Conservation (phyloP, 352 stramenopile species). For the Blastocystis sp. region DNA sequence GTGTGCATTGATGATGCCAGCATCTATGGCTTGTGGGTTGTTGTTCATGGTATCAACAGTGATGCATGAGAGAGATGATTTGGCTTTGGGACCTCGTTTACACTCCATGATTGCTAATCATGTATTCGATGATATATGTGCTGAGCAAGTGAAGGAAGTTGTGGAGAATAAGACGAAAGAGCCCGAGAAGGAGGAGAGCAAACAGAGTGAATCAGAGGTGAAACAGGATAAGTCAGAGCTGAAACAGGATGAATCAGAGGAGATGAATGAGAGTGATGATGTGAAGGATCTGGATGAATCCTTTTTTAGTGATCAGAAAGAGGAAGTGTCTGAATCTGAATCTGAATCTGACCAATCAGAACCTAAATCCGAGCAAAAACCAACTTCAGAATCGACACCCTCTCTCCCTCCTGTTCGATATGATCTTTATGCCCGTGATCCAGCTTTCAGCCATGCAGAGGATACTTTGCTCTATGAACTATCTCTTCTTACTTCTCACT, state of each 20-base stretch:
- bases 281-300: constrained; percentile 24
- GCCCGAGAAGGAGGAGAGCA: neutral
- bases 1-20: constrained; percentile 77
- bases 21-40: constrained; percentile 78
- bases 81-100: neutral
- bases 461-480: constrained; percentile 80
- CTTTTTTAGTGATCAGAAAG: constrained; percentile 25
- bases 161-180: neutral
- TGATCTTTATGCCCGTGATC: constrained; percentile 73
- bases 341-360: neutral
- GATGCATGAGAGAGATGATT: constrained; percentile 71
- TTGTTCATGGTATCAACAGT: constrained; percentile 81
- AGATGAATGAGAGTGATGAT: constrained; percentile 6
- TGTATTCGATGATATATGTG: neutral
- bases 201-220: neutral
- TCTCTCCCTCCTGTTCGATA: neutral
- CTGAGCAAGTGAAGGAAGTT: neutral
- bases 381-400: neutral
- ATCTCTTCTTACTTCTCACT: constrained; percentile 77
- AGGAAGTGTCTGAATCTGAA: constrained; percentile 35
- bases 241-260: neutral
- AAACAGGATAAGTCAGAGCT: constrained; percentile 1
- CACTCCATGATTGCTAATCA: neutral
- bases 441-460: constrained; percentile 77
- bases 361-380: neutral